Evolutionary conservation across 2,329 filamentous ascomycete species (phyloP), one percentile per base, ranked within the genome.

Genomic region (Huntiella bhutanensis): DNA sequence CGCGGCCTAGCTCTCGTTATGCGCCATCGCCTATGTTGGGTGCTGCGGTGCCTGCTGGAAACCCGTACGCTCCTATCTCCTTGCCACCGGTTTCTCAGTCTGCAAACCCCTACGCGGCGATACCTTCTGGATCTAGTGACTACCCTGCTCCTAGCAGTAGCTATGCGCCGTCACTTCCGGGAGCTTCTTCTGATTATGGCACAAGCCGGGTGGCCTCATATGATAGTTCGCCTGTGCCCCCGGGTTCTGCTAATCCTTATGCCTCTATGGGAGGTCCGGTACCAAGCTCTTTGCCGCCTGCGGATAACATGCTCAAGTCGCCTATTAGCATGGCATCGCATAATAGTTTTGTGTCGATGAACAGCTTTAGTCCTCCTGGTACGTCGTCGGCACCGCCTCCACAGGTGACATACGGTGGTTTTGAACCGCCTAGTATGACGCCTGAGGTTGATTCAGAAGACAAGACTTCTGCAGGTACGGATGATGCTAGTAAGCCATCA

Each of bases 1-100:
- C 33, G 34, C 67, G 36, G 58, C 61, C 6, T 17, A 17, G 28
- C 8, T 71, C 71, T n/a, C 67, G 69, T 34, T 73, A 73, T 53
- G 64, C 68, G 1, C 67, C 70, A 1, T 55, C 53, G 4, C 52
- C 59, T 1, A 53, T 57, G 15, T 59, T 47, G 11, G 42, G 43
- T n/a, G 33, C 60, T 43, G 33, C 54, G 11, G 50, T 55, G 4
- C 48, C 54, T 3, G 56, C 46, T n/a, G 17, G 33, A 12, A 47
- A 43, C 13, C 41, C 41, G 4, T 47, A 47, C 39, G 34, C 46
- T 10, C 40, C 46, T 10, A 22, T 32, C 15, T 22, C 39, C 13
- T 17, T 47, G 17, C 22, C 22, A 6, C 22, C 22, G 22, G 22
- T 8, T 28, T 28, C 22, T 28, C 22, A 28, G 22, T 28, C 22